A percentile compares a stretch with the other conserved stretches of the same genome.
Conservation (phyloP, 2,329 filamentous ascomycete species). For the Fusarium phyllophilum region DNA sequence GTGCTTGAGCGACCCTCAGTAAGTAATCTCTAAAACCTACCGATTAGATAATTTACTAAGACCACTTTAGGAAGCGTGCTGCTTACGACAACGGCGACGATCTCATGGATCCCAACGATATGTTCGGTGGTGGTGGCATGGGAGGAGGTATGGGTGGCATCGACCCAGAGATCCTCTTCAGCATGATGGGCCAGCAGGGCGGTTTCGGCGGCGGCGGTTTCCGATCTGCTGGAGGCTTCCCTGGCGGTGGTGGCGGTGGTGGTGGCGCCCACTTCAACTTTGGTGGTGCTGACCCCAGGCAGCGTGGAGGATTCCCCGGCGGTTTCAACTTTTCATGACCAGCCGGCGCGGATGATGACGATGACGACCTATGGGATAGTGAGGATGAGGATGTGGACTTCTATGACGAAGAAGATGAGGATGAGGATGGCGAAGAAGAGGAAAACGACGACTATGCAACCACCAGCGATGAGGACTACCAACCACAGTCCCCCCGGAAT, state of each 20-base stretch:
- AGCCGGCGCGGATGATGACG: conserved; percentile 52
- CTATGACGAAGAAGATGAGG: conserved; percentile 38
- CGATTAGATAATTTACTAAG: conserved; percentile 48
- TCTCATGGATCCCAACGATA: conserved; percentile 86
- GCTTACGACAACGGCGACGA: conserved; percentile 94
- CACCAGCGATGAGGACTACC: conserved; percentile 34
- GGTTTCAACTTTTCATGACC: conserved; percentile 61
- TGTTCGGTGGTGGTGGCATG: conserved; percentile 79
- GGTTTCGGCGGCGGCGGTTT: conserved; percentile 66
- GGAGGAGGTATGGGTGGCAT: conserved; percentile 73
- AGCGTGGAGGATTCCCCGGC: conserved; percentile 52
- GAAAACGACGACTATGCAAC: conserved; percentile 41
- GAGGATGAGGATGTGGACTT: conserved; percentile 46
- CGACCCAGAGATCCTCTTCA: conserved; percentile 81
- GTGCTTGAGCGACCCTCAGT: conserved; percentile 92
- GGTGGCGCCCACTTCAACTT: conserved; percentile 70
- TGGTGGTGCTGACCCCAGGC: conserved; percentile 49
- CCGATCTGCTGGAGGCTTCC: conserved; percentile 63
- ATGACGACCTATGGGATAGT: conserved; percentile 47
- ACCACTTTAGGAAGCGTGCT: conserved; percentile 75
- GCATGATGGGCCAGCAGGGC: conserved; percentile 80
- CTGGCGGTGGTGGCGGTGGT: conserved; percentile 53
- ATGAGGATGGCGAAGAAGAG: conserved; percentile 38
- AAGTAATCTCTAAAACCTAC: conserved; percentile 55
- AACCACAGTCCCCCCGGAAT: conserved; percentile 19